Percentiles rank a stretch among this genome's conserved stretches.
These are phyloP conservation scores for Microbotryomycetes sp. DNA, from an alignment of 1,284 basidiomycete species.

Conservation along the genomic window DNA sequence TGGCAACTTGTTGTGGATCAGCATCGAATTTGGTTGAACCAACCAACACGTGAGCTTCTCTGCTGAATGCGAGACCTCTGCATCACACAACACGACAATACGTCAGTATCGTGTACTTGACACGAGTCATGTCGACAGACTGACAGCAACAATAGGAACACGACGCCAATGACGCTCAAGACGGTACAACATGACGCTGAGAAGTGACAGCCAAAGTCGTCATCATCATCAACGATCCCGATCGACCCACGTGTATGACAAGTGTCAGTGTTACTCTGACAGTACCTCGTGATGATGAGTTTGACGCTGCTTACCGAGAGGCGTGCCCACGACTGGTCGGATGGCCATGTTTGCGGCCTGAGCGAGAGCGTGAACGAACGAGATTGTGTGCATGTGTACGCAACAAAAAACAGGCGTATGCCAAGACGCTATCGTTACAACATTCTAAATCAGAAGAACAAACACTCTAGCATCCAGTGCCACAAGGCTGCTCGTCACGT, in stretches of 20 bases:
- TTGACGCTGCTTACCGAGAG: conserved; percentile 40
- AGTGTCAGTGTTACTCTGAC: background rate
- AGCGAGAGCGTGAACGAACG: no score
- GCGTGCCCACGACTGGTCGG: conserved; percentile 44
- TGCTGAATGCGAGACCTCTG: background rate
- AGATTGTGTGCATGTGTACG: no score
- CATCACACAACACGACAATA: background rate
- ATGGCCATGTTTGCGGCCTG: no score
- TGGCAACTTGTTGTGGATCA: conserved; percentile 18
- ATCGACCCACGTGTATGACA: background rate
- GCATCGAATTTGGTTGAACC: conserved; percentile 17
- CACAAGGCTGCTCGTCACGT: no score
- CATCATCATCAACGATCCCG: background rate
- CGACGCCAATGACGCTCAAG: conserved; percentile 49
- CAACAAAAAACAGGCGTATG: no score
- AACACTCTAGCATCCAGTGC: no score
- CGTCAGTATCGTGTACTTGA: background rate
- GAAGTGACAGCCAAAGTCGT: no score
- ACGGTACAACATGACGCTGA: conserved; percentile 52
- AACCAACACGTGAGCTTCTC: conserved; percentile 24
- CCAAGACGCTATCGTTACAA: no score
- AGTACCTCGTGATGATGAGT: background rate
- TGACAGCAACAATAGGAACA: conserved; percentile 46
- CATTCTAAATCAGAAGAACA: no score
- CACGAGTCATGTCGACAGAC: background rate